Conservation (phyloP, 2,329 filamentous ascomycete species). For the Aureobasidium melanogenum region DNA sequence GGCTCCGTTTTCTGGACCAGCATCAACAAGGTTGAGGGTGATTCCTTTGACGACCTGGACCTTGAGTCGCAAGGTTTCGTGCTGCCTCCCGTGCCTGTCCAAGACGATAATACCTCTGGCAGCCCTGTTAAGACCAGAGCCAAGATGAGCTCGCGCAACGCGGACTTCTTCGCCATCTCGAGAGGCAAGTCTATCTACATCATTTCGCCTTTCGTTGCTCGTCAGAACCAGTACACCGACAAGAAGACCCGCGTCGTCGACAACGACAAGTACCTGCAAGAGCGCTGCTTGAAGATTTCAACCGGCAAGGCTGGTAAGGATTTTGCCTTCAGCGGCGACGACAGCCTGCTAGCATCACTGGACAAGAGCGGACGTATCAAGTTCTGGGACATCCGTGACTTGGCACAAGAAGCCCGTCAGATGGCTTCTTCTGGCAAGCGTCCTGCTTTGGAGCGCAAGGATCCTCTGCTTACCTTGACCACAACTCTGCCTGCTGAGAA, state of each 20-base stretch:
- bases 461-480: conserved; percentile 76
- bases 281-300: conserved; percentile 85
- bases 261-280: conserved; percentile 76
- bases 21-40: conserved; percentile 62
- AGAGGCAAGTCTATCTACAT: conserved; percentile 95
- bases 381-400: conserved; percentile 91
- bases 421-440: conserved; percentile 31
- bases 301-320: conserved; percentile 98
- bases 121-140: conserved; percentile 93
- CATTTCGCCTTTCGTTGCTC: conserved; percentile 54
- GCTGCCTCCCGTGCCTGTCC: conserved; percentile 74
- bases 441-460: conserved; percentile 64
- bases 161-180: conserved; percentile 90
- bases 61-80: conserved; percentile 81
- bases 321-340: conserved; percentile 95
- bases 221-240: conserved; percentile 41
- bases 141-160: conserved; percentile 77
- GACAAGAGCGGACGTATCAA: conserved; percentile 95
- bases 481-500: conserved; percentile 85
- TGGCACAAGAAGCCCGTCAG: conserved; percentile 47
- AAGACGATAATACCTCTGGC: conserved; percentile 84
- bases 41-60: conserved; percentile 68
- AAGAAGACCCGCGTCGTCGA: conserved; percentile 57
- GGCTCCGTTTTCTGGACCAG: conserved; percentile 95
- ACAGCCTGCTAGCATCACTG: conserved; percentile 85